These are phyloP conservation scores for Aspergillus nomiae DNA, from an alignment of 2,329 filamentous ascomycete species.

Conservation along the genomic window DNA sequence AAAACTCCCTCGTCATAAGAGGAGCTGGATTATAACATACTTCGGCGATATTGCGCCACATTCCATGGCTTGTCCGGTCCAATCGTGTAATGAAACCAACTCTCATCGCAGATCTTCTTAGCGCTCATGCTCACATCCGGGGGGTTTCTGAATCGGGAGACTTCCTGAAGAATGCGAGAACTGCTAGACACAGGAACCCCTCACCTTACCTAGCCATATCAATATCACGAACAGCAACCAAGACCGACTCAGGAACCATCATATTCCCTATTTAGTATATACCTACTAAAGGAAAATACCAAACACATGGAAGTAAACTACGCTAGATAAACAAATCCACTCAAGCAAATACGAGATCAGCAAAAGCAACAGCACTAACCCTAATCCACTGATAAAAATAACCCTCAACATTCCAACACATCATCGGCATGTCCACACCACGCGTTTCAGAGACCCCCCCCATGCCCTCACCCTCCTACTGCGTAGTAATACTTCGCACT, in stretches of 20 bases:
- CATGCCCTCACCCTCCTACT: too few relatives aligned
- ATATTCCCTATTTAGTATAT: too few relatives aligned
- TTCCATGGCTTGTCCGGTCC: not conserved
- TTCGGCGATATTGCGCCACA: not conserved
- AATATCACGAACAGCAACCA: too few relatives aligned
- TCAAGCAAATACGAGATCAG: too few relatives aligned
- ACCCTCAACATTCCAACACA: not conserved
- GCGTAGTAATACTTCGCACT: too few relatives aligned
- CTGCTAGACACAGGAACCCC: too few relatives aligned
- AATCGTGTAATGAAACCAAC: not conserved
- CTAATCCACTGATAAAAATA: not conserved
- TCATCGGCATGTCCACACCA: not conserved
- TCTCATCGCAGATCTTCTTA: too few relatives aligned
- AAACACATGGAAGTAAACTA: too few relatives aligned
- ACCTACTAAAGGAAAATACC: too few relatives aligned
- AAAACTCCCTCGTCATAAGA: not conserved
- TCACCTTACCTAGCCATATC: too few relatives aligned
- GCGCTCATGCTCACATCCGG: not conserved
- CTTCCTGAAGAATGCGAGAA: not conserved
- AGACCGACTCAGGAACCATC: not conserved
- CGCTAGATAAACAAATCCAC: too few relatives aligned
- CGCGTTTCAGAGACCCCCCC: not conserved
- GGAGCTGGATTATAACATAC: not conserved
- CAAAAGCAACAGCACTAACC: not conserved
- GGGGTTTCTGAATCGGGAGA: not conserved